These are phyloP conservation scores for Colletotrichum tropicicola DNA, from an alignment of 2,329 filamentous ascomycete genomes.

Conservation along the genomic window DNA sequence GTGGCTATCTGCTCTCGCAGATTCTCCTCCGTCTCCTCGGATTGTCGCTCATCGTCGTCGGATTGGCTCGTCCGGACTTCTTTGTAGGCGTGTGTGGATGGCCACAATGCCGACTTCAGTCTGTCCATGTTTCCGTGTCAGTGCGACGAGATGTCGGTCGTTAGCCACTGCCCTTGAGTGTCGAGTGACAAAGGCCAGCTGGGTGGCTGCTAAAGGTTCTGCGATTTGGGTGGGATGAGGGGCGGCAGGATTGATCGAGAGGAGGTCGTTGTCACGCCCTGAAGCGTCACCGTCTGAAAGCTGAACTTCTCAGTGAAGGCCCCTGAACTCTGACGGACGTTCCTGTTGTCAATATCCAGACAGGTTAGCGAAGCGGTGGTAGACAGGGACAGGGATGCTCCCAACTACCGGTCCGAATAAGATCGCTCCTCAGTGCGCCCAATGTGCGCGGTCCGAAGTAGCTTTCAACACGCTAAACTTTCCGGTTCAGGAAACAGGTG, in stretches of 20 bases:
- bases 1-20: background rate
- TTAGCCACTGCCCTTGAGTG: too few species aligned
- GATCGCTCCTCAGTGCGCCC: background rate
- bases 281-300: too few species aligned
- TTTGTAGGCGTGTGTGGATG: background rate
- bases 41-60: constrained; percentile 6
- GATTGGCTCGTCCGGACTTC: constrained; percentile 11
- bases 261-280: too few species aligned
- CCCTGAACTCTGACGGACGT: background rate
- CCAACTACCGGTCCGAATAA: background rate
- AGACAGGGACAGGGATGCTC: background rate
- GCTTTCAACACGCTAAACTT: background rate
- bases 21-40: background rate
- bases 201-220: too few species aligned
- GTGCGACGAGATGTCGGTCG: background rate
- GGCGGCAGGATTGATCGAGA: too few species aligned
- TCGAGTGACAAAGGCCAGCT: too few species aligned
- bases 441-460: background rate
- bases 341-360: background rate
- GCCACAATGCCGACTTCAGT: background rate
- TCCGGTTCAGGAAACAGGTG: background rate
- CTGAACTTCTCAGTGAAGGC: too few species aligned
- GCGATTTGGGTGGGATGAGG: too few species aligned
- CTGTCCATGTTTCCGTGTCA: background rate
- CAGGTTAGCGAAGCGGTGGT: background rate